Conservation (phyloP, 129 eudicot species). For the Artemisia argyi region DNA sequence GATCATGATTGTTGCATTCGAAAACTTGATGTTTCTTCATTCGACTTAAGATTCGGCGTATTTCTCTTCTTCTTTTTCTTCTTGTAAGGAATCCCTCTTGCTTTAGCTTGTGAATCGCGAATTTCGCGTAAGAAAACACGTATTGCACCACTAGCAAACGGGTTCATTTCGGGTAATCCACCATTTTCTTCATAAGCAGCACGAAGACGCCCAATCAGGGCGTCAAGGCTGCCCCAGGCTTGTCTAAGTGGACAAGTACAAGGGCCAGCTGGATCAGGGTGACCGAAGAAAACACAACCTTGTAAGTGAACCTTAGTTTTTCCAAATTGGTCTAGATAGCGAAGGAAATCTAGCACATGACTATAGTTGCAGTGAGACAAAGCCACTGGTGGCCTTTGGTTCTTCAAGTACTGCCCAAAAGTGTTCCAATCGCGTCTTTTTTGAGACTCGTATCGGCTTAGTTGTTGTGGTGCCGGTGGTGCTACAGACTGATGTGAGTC, state of each 20-base stretch:
- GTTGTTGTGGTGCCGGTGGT: constrained; percentile 31
- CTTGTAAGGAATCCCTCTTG: constrained; percentile 70
- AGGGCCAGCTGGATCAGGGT: constrained; percentile 75
- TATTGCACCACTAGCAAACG: constrained; percentile 72
- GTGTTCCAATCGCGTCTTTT: constrained; percentile 84
- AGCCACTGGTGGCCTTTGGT: constrained; percentile 65
- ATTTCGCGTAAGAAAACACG: constrained; percentile 60
- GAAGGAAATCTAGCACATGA: constrained; percentile 63
- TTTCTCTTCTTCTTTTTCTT: constrained; percentile 74
- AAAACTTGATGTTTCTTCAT: constrained; percentile 41
- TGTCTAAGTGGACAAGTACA: constrained; percentile 75
- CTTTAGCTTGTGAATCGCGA: constrained; percentile 68
- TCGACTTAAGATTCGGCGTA: constrained; percentile 31
- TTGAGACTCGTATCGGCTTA: constrained; percentile 73
- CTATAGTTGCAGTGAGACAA: constrained; percentile 58
- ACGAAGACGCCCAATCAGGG: constrained; percentile 66
- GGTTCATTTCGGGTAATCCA: constrained; percentile 61
- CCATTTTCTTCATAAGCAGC: constrained; percentile 83
- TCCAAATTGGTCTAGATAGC: constrained; percentile 73
- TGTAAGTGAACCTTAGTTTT: constrained; percentile 75
- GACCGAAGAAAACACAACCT: constrained; percentile 65
- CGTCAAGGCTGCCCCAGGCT: constrained; percentile 86
- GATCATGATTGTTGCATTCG: constrained; percentile 48
- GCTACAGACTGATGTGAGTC: constrained; percentile 26
- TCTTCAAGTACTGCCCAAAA: constrained; percentile 67